Percentiles rank a stretch among this genome's conserved stretches.
These are phyloP conservation scores for Beauveria sp. DNA, from an alignment of 2,329 filamentous ascomycete species.

Conservation along the genomic window DNA sequence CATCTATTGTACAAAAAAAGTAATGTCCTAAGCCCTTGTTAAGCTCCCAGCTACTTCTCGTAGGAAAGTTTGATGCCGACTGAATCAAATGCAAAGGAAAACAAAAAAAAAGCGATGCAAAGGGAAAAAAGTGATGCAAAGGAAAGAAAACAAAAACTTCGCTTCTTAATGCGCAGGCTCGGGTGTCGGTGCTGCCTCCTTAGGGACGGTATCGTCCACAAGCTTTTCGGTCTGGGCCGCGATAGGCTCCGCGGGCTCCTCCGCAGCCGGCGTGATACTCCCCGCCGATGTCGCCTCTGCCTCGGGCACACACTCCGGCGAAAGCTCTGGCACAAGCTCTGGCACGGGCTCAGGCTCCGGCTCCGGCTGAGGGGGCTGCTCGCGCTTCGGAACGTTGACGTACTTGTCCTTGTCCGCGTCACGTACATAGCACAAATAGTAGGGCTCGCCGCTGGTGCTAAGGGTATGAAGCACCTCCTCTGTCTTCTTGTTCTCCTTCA, in stretches of 20 bases:
- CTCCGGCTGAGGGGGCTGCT: neutral
- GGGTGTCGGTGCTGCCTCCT: neutral
- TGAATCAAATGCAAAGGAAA: no score
- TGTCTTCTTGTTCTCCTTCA: conserved; percentile 59
- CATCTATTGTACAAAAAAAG: neutral
- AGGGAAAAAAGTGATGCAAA: no score
- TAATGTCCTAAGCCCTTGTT: neutral
- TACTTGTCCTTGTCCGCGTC: conserved; percentile 53
- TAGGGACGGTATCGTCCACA: neutral
- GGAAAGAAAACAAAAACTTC: neutral
- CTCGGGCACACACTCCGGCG: neutral
- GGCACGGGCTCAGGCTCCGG: conserved; percentile 4
- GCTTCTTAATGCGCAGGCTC: neutral
- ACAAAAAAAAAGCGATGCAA: neutral
- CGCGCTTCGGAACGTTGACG: conserved; percentile 38
- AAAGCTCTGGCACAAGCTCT: neutral
- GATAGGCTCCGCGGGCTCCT: conserved; percentile 12
- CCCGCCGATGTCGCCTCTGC: neutral
- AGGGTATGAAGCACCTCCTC: conserved; percentile 62
- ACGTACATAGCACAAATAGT: conserved; percentile 76
- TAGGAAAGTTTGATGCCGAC: no score
- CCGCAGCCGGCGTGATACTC: neutral
- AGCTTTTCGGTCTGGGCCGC: conserved; percentile 10
- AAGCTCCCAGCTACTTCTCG: no score
- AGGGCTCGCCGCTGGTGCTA: conserved; percentile 65